phyloP scores from a whole-genome alignment of 1,284 basidiomycete genomes.

The Mycosarcoma maydis region DNA sequence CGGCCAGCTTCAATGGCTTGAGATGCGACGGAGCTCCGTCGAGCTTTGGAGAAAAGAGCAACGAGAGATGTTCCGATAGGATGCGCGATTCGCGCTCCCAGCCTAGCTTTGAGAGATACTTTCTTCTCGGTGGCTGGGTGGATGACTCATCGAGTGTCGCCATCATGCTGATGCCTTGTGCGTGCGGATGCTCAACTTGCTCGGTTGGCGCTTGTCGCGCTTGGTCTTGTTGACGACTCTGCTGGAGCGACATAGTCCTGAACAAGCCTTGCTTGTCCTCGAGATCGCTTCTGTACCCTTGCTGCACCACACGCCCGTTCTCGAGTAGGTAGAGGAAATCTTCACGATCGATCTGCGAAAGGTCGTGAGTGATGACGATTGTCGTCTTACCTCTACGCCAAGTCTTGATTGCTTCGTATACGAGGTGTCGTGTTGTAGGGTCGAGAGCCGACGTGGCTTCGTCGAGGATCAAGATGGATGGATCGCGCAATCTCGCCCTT shows the following conservation, averaged over 20 bases:
- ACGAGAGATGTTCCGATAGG: slow-evolving; percentile 34
- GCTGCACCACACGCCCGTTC: slow-evolving; percentile 81
- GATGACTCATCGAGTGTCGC: slow-evolving; percentile 55
- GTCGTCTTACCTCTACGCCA: slow-evolving; percentile 88
- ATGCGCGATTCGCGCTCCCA: slow-evolving; percentile 30
- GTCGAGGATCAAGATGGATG: slow-evolving; percentile 90
- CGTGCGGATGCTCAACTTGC: slow-evolving; percentile 64
- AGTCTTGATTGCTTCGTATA: slow-evolving; percentile 84
- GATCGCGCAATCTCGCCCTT: slow-evolving; percentile 84
- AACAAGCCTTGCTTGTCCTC: slow-evolving; percentile 67
- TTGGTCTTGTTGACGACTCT: slow-evolving; percentile 4
- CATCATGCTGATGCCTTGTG: background rate
- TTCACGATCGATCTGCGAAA: slow-evolving; percentile 78
- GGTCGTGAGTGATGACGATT: slow-evolving; percentile 94
- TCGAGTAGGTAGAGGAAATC: slow-evolving; percentile 95
- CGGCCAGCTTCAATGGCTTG: slow-evolving; percentile 32
- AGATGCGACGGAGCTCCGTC: slow-evolving; percentile 28
- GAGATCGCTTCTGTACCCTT: slow-evolving; percentile 83
- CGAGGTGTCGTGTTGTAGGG: slow-evolving; percentile 83
- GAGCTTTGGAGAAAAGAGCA: slow-evolving; percentile 33
- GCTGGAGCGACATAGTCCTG: slow-evolving; percentile 9
- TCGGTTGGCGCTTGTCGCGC: slow-evolving; percentile 55
- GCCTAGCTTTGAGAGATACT: slow-evolving; percentile 30
- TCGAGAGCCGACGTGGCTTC: slow-evolving; percentile 97
- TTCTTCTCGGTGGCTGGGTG: slow-evolving; percentile 67